These are phyloP conservation scores for Adansonia madagascariensis DNA, from an alignment of 441 rosid species.

Conservation along the genomic window DNA sequence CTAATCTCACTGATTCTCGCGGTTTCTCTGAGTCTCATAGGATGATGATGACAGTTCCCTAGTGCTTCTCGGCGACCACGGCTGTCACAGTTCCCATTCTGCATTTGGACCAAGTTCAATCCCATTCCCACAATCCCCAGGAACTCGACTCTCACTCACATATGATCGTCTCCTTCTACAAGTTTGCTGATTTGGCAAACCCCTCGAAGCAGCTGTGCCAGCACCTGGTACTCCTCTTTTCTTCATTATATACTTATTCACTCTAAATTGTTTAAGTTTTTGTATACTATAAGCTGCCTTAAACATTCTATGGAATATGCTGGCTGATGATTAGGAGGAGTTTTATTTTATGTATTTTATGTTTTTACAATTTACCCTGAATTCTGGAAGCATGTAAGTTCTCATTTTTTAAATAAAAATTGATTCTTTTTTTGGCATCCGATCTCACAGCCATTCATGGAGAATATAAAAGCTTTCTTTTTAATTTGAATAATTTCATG, in stretches of 20 bases:
- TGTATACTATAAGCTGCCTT: not conserved
- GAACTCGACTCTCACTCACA: slow-evolving; percentile 39
- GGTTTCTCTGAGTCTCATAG: slow-evolving; percentile 22
- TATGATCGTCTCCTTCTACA: slow-evolving; percentile 84
- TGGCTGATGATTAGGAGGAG: not conserved
- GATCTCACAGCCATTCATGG: not conserved
- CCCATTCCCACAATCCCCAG: not conserved
- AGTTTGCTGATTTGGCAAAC: slow-evolving; percentile 68
- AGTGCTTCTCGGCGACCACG: slow-evolving; percentile 38
- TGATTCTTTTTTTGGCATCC: not conserved
- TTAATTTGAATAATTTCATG: not conserved
- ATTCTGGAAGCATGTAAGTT: not conserved
- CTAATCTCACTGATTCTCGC: slow-evolving; percentile 26
- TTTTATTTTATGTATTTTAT: not conserved
- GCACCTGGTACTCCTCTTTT: slow-evolving; percentile 53
- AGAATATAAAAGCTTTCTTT: not conserved
- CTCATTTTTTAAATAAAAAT: not conserved
- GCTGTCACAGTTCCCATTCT: not conserved
- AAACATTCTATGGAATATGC: not conserved
- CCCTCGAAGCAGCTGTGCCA: slow-evolving; percentile 77
- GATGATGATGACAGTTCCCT: slow-evolving; percentile 40
- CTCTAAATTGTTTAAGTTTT: too few relatives aligned
- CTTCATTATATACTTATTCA: not conserved
- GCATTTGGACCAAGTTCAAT: not conserved
- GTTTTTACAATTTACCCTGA: not conserved